Percentiles rank a stretch among this genome's conserved stretches.
Evolutionary conservation across 352 stramenopile genomes (phyloP).

Genomic region (Hyaloperonospora arabidopsidis): DNA sequence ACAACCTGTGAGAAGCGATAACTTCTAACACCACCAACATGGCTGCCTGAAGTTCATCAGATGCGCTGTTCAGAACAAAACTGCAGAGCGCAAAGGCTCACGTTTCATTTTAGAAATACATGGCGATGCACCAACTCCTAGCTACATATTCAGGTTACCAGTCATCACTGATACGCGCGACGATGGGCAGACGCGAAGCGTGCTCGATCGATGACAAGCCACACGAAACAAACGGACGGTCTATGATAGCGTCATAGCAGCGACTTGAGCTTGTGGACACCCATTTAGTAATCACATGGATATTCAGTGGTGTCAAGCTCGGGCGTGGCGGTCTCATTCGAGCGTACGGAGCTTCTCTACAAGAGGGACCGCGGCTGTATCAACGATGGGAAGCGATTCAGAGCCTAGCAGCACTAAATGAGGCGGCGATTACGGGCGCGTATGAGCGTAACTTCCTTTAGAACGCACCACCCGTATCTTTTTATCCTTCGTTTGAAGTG

Average conservation of each 20-base stretch:
- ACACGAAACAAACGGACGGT: conserved; percentile 56
- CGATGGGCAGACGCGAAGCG: conserved; percentile 40
- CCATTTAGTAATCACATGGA: conserved; percentile 59
- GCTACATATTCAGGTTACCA: conserved; percentile 51
- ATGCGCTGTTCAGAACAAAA: conserved; percentile 54
- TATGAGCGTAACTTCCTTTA: too few species aligned
- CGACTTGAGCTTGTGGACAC: conserved; percentile 57
- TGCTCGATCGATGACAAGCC: conserved; percentile 72
- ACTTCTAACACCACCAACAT: too few species aligned
- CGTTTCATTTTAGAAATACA: conserved; percentile 62
- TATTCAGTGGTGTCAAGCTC: conserved; percentile 69
- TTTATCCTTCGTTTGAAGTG: too few species aligned
- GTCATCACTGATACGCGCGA: conserved; percentile 72
- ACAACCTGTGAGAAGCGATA: too few species aligned
- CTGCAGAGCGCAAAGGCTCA: conserved; percentile 73
- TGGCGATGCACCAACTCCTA: conserved; percentile 35
- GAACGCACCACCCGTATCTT: too few species aligned
- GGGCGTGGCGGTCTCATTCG: conserved; percentile 64
- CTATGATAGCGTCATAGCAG: conserved; percentile 52
- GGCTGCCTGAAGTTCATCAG: too few species aligned
- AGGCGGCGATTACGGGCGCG: too few species aligned
- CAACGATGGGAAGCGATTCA: too few species aligned
- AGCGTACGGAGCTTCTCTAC: conserved; percentile 53
- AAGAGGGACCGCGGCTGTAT: too few species aligned
- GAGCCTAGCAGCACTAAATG: too few species aligned